phyloP scores from a whole-genome alignment of 2,329 filamentous ascomycete genomes.

The Delphinella strobiligena region DNA sequence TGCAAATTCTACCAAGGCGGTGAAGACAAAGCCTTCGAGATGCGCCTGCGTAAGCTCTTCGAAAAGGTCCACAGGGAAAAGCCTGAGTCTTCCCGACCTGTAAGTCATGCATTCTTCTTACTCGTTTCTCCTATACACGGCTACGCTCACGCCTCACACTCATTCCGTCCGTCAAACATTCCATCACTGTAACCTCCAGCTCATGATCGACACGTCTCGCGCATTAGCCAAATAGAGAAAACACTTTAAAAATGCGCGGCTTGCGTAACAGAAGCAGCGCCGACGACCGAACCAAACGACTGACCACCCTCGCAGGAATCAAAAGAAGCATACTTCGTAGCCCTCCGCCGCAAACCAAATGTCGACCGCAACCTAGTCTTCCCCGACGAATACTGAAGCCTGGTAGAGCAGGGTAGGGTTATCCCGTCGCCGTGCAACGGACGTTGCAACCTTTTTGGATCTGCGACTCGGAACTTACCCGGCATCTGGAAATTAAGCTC shows the following conservation, averaged over 20 bases:
- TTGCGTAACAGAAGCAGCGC: neutral
- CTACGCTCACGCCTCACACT: neutral
- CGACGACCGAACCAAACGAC: neutral
- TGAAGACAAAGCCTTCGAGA: slow-evolving; percentile 73
- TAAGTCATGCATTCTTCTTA: slow-evolving; percentile 32
- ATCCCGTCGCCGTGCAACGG: too few relatives aligned
- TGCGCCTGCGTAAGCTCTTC: slow-evolving; percentile 64
- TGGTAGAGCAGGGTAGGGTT: too few relatives aligned
- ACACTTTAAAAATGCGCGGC: slow-evolving; percentile 6
- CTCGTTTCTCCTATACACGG: neutral
- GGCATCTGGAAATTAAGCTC: too few relatives aligned
- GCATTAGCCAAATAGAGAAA: neutral
- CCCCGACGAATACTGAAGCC: slow-evolving; percentile 8
- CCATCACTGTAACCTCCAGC: neutral
- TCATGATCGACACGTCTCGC: neutral
- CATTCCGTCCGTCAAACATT: neutral
- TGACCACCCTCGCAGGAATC: slow-evolving; percentile 49
- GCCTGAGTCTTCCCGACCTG: slow-evolving; percentile 77
- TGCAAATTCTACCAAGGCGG: slow-evolving; percentile 95
- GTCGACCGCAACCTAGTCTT: slow-evolving; percentile 36
- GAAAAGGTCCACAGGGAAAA: slow-evolving; percentile 74
- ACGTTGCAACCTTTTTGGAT: too few relatives aligned
- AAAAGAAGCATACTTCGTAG: slow-evolving; percentile 79
- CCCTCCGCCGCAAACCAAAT: slow-evolving; percentile 52
- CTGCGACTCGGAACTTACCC: too few relatives aligned